Percentiles rank a stretch among this genome's conserved stretches.
Evolutionary conservation across 805 yeast genomes (phyloP).

Genomic region (Gaillardinia entomophila): DNA sequence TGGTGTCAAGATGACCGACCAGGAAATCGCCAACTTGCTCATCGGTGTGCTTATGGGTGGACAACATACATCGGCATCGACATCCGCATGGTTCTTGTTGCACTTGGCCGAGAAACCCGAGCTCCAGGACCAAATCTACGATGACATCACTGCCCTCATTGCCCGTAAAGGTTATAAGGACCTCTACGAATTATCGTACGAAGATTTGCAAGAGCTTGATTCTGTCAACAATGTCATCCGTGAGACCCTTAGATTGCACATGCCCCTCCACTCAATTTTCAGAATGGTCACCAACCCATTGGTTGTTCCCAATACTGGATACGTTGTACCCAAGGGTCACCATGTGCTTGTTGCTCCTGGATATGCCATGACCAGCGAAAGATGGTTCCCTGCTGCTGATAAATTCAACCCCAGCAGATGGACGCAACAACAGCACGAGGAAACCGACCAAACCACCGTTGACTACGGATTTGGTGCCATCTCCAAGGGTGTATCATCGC

Average conservation of each 20-base stretch:
- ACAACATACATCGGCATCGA: conserved; percentile 95
- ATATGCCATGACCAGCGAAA: conserved; percentile 69
- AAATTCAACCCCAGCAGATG: conserved; percentile 85
- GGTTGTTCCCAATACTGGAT: conserved; percentile 70
- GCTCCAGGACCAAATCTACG: conserved; percentile 72
- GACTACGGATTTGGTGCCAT: conserved; percentile 98
- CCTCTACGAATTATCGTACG: conserved; percentile 63
- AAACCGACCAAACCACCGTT: conserved; percentile 39
- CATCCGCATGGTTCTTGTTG: conserved; percentile 90
- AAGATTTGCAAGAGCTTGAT: conserved; percentile 76
- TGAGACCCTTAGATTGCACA: conserved; percentile 92
- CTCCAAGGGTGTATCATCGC: conserved; percentile 92
- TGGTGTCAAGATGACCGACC: conserved; percentile 91
- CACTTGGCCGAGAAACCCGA: conserved; percentile 87
- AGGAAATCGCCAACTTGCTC: conserved; percentile 86
- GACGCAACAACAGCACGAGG: conserved; percentile 31
- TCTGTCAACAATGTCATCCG: conserved; percentile 77
- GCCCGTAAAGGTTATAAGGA: conserved; percentile 37
- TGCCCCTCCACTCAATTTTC: conserved; percentile 94
- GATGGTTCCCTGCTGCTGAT: conserved; percentile 72
- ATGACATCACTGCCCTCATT: conserved; percentile 65
- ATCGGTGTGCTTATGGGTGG: conserved; percentile 99
- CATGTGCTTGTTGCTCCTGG: conserved; percentile 93
- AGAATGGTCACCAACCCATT: conserved; percentile 80
- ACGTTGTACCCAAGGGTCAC: conserved; percentile 85